Evolutionary conservation across 2,329 filamentous ascomycete species (phyloP).

Genomic region (Huntiella moniliformis): DNA sequence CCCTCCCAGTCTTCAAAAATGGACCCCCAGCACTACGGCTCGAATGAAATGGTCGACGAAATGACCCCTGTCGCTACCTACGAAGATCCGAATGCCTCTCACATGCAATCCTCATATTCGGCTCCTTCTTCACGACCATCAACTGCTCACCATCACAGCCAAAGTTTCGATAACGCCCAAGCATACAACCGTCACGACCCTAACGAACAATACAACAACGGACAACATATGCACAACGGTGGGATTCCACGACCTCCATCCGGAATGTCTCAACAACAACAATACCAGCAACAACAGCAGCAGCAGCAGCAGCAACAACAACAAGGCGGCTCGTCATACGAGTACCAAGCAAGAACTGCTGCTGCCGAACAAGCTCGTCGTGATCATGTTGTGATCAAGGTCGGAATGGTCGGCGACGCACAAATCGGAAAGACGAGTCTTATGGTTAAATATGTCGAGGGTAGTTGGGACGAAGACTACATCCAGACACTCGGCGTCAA

Average conservation of each 20-base stretch:
- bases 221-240: constrained; percentile 20
- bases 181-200: constrained; percentile 17
- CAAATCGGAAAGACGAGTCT: constrained; percentile 98
- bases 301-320: constrained; percentile 26
- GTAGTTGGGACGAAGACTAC: constrained; percentile 98
- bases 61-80: constrained; percentile 6
- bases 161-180: constrained; percentile 29
- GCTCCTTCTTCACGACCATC: constrained; percentile 12
- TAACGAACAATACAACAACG: constrained; percentile 27
- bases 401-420: constrained; percentile 97
- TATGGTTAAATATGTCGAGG: constrained; percentile 99
- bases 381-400: constrained; percentile 87
- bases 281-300: constrained; percentile 13
- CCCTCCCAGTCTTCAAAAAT: neutral
- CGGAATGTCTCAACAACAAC: constrained; percentile 25
- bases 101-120: constrained; percentile 13
- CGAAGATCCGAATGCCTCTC: constrained; percentile 9
- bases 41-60: constrained; percentile 8
- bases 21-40: constrained; percentile 10
- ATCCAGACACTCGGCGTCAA: constrained; percentile 98
- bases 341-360: constrained; percentile 16
- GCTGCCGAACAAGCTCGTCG: constrained; percentile 27
- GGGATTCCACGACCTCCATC: constrained; percentile 34
- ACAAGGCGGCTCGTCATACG: constrained; percentile 18
- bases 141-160: constrained; percentile 24